Base-by-base conservation (phyloP, 176 grass and related monocot species). In the Hyparrhenia diplandra region DNA sequence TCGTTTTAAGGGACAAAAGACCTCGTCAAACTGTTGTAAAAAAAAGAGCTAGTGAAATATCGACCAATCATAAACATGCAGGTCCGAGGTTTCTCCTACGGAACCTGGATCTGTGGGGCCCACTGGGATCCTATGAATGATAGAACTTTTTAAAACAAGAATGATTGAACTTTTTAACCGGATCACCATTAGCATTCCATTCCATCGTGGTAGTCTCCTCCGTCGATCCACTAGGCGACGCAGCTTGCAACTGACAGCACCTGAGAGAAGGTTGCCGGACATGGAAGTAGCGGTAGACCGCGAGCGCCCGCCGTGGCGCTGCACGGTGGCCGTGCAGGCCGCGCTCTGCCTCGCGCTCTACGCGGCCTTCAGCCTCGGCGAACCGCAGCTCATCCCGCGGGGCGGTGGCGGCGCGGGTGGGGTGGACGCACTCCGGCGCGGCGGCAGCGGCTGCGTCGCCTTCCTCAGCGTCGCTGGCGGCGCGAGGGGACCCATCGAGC, bases 391-490 rank as follows among this genome's bases (percentile, higher is more conserved):
- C 45, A 41, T 51, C 42, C 63, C 58, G 55, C 67, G 40, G 37
- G n/a, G n/a, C n/a, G n/a, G n/a, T n/a, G 54, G 67, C 2, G 39
- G 39, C 39, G 39, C 39, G 11, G 35, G 45, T 5, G 30, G 27
- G 13, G 64, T 20, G 67, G 67, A 57, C 63, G 52, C 72, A 64
- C 71, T 80, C 24, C 69, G 61, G 28, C 63, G 16, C 45, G 39
- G 36, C 70, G 37, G 37, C 40, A 39, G 80, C n/a, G n/a, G n/a
- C n/a, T n/a, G 73, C 62, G 42, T 89, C 30, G 85, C 75, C 83
- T 94, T 94, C 78, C 61, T 98, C 32, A 98, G 88, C 86, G 95
- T 98, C 81, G 75, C 87, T 57, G 92, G 86, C 39, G 88, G 90
- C 64, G 64, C 71, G 57, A 60, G 92, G 43, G 23, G 71, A 73